These are phyloP conservation scores for Candida tetrigidarum DNA, from an alignment of 1,139 yeast genomes.

Conservation along the genomic window DNA sequence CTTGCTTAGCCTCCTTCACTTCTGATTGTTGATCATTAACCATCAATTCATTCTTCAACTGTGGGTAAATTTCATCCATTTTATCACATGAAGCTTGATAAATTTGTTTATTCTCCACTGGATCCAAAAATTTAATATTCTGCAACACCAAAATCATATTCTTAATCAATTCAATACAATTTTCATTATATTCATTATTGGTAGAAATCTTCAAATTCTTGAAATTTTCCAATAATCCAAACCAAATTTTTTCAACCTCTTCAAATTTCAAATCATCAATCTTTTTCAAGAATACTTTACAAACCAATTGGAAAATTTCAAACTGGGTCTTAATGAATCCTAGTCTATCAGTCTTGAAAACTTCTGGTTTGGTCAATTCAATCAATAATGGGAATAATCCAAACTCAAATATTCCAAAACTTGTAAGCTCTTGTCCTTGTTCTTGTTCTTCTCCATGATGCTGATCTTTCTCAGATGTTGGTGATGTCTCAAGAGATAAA, in stretches of 20 bases:
- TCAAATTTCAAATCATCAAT: conserved; percentile 25
- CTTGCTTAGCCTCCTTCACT: background rate
- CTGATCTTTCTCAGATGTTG: background rate
- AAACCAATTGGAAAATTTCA: conserved; percentile 67
- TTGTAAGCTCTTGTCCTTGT: conserved; percentile 41
- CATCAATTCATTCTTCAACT: conserved; percentile 34
- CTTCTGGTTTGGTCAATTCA: conserved; percentile 68
- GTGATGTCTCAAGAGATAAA: conserved; percentile 32
- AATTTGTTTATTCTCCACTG: conserved; percentile 25
- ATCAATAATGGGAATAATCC: conserved; percentile 78
- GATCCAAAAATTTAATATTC: conserved; percentile 27
- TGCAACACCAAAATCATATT: conserved; percentile 53
- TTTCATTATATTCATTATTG: conserved; percentile 47
- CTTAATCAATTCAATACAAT: conserved; percentile 65
- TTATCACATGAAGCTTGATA: conserved; percentile 47
- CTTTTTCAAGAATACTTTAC: conserved; percentile 72
- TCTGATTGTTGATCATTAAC: background rate
- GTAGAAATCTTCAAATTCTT: conserved; percentile 28
- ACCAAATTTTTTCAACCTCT: conserved; percentile 37
- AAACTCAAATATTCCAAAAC: conserved; percentile 64
- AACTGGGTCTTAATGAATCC: conserved; percentile 70
- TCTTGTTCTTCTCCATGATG: conserved; percentile 18
- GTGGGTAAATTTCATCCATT: conserved; percentile 50
- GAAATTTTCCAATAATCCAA: conserved; percentile 38
- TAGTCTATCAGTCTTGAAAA: conserved; percentile 61